Conservation (phyloP, 2,329 filamentous ascomycete species). For the Fusarium stilboides region DNA sequence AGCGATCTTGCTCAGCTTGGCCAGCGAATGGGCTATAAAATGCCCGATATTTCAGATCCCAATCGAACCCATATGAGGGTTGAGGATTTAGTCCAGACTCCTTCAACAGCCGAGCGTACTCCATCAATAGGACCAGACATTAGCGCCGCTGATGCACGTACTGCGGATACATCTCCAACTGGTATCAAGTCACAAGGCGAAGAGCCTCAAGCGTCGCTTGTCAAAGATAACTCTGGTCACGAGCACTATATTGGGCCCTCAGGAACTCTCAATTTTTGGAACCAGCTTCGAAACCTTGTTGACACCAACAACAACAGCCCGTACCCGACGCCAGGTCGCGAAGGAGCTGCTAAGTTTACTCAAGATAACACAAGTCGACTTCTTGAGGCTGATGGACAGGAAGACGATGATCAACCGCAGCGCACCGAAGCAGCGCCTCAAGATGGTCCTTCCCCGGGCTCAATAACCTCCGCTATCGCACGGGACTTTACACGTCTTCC, state of each 20-base stretch:
- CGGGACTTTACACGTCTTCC: slow-evolving; percentile 50
- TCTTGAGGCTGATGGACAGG: slow-evolving; percentile 35
- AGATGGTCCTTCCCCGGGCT: slow-evolving; percentile 46
- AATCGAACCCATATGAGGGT: slow-evolving; percentile 33
- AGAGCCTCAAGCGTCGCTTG: slow-evolving; percentile 47
- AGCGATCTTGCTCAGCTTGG: slow-evolving; percentile 53
- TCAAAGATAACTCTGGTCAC: slow-evolving; percentile 54
- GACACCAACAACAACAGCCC: slow-evolving; percentile 37
- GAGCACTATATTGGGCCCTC: slow-evolving; percentile 58
- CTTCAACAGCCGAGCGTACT: neutral
- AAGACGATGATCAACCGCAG: slow-evolving; percentile 26
- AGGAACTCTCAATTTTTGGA: slow-evolving; percentile 56
- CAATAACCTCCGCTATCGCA: slow-evolving; percentile 49
- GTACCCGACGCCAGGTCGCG: slow-evolving; percentile 1
- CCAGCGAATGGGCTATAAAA: slow-evolving; percentile 51
- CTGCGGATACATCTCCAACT: slow-evolving; percentile 14
- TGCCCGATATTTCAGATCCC: slow-evolving; percentile 52
- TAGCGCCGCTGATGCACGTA: neutral
- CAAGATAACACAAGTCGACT: slow-evolving; percentile 40
- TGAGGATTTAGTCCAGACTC: slow-evolving; percentile 31
- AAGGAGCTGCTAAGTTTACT: slow-evolving; percentile 25
- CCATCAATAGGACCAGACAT: slow-evolving; percentile 9
- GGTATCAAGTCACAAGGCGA: slow-evolving; percentile 32
- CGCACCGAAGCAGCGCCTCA: slow-evolving; percentile 5
- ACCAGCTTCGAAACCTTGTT: slow-evolving; percentile 54